These are phyloP conservation scores for Tylopilus sp. DNA, from an alignment of 768 basidiomycete species.

Conservation along the genomic window DNA sequence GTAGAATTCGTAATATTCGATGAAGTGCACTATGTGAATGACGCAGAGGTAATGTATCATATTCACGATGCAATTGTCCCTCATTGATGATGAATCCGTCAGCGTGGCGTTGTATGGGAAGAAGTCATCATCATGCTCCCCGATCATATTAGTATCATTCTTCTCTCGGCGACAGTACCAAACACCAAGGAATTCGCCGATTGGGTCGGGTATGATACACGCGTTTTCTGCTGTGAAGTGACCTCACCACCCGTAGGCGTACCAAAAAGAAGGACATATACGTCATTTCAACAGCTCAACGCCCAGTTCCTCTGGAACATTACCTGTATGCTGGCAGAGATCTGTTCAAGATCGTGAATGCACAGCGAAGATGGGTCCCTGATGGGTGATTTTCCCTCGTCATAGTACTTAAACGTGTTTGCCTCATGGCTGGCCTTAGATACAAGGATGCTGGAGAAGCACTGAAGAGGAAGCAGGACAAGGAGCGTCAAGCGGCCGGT, in stretches of 20 bases:
- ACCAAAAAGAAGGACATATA: conserved; percentile 99
- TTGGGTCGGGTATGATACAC: conserved; percentile 87
- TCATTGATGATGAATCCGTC: conserved; percentile 16
- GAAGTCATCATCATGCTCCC: conserved; percentile 99
- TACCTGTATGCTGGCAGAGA: conserved; percentile 94
- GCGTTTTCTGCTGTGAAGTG: conserved; percentile 1
- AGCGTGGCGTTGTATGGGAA: conserved; percentile 99
- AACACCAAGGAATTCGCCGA: conserved; percentile 98
- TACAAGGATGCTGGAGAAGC: conserved; percentile 91
- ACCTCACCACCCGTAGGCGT: conserved; percentile 50
- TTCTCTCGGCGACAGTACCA: conserved; percentile 95
- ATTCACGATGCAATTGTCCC: neutral
- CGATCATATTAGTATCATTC: conserved; percentile 96
- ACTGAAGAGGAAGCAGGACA: conserved; percentile 91
- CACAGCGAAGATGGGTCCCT: conserved; percentile 66
- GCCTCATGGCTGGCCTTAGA: conserved; percentile 37
- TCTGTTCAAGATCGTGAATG: conserved; percentile 88
- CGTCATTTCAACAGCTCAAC: conserved; percentile 93
- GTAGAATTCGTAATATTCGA: conserved; percentile 99
- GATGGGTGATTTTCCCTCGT: conserved; percentile 55
- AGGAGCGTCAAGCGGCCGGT: conserved; percentile 94
- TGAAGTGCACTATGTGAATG: conserved; percentile 99
- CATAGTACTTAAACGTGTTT: neutral
- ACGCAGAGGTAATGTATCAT: conserved; percentile 73
- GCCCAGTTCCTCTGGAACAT: conserved; percentile 96